These are phyloP conservation scores for Sanghuangporus baumii DNA, from an alignment of 1,284 basidiomycete genomes.

Conservation along the genomic window DNA sequence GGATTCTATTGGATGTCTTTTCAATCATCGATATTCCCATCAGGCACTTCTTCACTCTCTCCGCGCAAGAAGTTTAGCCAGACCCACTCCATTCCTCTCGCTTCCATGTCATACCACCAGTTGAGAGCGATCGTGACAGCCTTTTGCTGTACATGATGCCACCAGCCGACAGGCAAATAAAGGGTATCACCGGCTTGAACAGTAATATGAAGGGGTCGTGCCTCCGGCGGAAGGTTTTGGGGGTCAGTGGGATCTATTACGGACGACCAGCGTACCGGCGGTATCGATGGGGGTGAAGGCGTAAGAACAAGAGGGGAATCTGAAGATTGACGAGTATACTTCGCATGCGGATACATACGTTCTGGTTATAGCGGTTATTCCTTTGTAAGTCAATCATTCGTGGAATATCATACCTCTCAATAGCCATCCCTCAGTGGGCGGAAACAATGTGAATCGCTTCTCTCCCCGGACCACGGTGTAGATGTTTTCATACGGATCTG, in stretches of 20 bases:
- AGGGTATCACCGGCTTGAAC: slow-evolving; percentile 71
- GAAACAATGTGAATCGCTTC: slow-evolving; percentile 81
- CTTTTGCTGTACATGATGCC: slow-evolving; percentile 77
- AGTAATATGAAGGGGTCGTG: slow-evolving; percentile 61
- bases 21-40: slow-evolving; percentile 12
- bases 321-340: slow-evolving; percentile 42
- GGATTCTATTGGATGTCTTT: neutral
- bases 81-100: slow-evolving; percentile 63
- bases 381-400: neutral
- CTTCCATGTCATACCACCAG: slow-evolving; percentile 85
- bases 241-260: slow-evolving; percentile 49
- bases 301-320: slow-evolving; percentile 37
- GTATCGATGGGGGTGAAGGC: slow-evolving; percentile 35
- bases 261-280: slow-evolving; percentile 69
- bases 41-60: slow-evolving; percentile 25
- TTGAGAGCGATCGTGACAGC: slow-evolving; percentile 73
- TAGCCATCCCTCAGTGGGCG: slow-evolving; percentile 83
- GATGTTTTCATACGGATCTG: slow-evolving; percentile 90
- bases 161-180: slow-evolving; percentile 90
- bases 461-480: slow-evolving; percentile 80
- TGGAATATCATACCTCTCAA: slow-evolving; percentile 53
- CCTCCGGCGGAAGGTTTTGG: slow-evolving; percentile 40
- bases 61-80: slow-evolving; percentile 58
- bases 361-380: slow-evolving; percentile 36
- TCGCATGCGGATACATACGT: slow-evolving; percentile 61